phyloP scores from a whole-genome alignment of 2,329 filamentous ascomycete species.

The Claviceps spartinae region DNA sequence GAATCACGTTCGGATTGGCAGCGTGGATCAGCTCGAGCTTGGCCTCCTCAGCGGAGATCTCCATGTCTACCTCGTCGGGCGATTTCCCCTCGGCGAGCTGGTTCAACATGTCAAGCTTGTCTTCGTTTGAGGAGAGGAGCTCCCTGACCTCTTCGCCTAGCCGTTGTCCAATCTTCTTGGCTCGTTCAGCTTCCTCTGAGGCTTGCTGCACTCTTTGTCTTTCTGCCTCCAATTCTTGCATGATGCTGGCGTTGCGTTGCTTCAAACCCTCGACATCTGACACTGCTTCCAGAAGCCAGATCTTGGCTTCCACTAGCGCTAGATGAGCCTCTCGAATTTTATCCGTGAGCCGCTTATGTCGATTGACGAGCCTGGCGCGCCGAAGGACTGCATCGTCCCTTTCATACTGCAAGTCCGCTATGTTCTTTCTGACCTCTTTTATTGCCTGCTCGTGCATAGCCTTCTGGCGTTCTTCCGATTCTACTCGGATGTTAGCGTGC shows the following conservation, averaged over 20 bases:
- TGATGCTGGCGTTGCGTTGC: slow-evolving; percentile 48
- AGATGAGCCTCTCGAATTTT: slow-evolving; percentile 48
- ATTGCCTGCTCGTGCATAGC: slow-evolving; percentile 18
- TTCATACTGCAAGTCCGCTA: slow-evolving; percentile 37
- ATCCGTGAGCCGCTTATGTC: slow-evolving; percentile 46
- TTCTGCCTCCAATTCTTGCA: slow-evolving; percentile 34
- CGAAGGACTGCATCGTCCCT: slow-evolving; percentile 41
- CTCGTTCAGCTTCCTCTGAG: slow-evolving; percentile 23
- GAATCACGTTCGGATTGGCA: slow-evolving; percentile 60
- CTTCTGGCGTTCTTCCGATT: slow-evolving; percentile 23
- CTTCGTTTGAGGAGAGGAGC: slow-evolving; percentile 25
- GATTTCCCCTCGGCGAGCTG: slow-evolving; percentile 35
- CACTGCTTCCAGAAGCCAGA: slow-evolving; percentile 64
- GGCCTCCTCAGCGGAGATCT: slow-evolving; percentile 61
- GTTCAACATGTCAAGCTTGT: slow-evolving; percentile 26
- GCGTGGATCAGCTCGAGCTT: slow-evolving; percentile 70
- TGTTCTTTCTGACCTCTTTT: slow-evolving; percentile 19
- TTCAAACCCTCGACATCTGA: slow-evolving; percentile 66
- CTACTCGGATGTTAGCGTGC: slow-evolving; percentile 14
- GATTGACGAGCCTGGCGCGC: slow-evolving; percentile 40
- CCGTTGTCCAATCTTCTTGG: slow-evolving; percentile 20
- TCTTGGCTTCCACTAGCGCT: slow-evolving; percentile 52
- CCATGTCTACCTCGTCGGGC: slow-evolving; percentile 51
- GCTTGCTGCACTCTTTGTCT: slow-evolving; percentile 22
- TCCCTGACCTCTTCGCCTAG: slow-evolving; percentile 24